Evolutionary conservation across 2,329 filamentous ascomycete genomes (phyloP).

Genomic region (Salinomyces thailandicus): DNA sequence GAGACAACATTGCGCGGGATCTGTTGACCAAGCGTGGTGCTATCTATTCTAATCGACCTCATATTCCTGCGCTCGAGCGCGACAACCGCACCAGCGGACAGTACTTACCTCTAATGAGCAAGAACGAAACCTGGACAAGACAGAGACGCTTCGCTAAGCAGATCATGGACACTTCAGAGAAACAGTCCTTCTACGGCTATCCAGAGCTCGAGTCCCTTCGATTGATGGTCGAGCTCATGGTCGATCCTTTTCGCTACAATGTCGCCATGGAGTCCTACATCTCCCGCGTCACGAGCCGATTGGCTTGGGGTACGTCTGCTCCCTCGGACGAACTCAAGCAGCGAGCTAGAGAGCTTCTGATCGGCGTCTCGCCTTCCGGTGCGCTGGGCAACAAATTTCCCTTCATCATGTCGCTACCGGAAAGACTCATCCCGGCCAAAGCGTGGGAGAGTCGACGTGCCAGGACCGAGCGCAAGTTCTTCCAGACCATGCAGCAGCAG

Average conservation of each 20-base stretch:
- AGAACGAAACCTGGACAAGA: constrained; percentile 32
- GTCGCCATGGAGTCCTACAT: constrained; percentile 36
- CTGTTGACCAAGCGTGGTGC: constrained; percentile 34
- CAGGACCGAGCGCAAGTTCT: constrained; percentile 35
- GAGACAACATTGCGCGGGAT: constrained; percentile 33
- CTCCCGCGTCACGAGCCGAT: constrained; percentile 36
- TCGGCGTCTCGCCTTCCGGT: constrained; percentile 38
- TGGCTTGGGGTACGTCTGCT: constrained; percentile 37
- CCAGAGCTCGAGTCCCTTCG: constrained; percentile 37
- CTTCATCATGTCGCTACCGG: constrained; percentile 36
- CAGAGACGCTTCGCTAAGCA: constrained; percentile 37
- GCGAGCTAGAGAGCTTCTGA: constrained; percentile 36
- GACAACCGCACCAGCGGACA: constrained; percentile 37
- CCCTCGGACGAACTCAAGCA: constrained; percentile 38
- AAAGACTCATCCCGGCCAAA: constrained; percentile 33
- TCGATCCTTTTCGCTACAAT: constrained; percentile 34
- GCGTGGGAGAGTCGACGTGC: constrained; percentile 35
- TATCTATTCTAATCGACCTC: constrained; percentile 38
- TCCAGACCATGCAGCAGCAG: constrained; percentile 34
- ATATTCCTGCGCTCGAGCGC: constrained; percentile 34
- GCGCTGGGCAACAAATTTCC: constrained; percentile 36
- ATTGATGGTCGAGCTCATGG: constrained; percentile 35
- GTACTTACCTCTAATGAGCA: constrained; percentile 36
- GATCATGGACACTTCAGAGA: constrained; percentile 36
- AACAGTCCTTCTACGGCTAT: constrained; percentile 32